These are phyloP conservation scores for Sisymbrium altissimum DNA, from an alignment of 345 rosid genomes.

Conservation along the genomic window DNA sequence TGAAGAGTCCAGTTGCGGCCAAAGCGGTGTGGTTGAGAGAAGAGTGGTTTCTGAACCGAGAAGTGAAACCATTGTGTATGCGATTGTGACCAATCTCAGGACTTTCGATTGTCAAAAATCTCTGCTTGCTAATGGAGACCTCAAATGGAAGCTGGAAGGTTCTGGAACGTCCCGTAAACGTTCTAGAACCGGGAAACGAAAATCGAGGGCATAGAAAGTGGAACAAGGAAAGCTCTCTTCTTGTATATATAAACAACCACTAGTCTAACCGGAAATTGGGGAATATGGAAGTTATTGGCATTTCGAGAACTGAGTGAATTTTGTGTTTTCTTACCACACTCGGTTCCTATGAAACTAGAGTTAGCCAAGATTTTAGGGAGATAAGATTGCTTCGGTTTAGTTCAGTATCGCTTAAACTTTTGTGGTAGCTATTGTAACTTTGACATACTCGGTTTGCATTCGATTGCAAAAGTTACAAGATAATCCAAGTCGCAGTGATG, in stretches of 20 bases:
- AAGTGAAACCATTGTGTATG: slow-evolving; percentile 53
- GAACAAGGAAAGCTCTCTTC: background rate
- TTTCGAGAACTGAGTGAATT: slow-evolving; percentile 56
- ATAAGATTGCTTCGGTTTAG: background rate
- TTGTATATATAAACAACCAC: background rate
- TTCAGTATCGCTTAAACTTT: background rate
- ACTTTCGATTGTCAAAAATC: slow-evolving; percentile 39
- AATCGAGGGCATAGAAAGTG: slow-evolving; percentile 34
- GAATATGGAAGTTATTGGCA: background rate
- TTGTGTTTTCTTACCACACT: slow-evolving; percentile 52
- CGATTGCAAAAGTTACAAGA: background rate
- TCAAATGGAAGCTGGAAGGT: slow-evolving; percentile 46
- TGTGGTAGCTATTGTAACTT: background rate
- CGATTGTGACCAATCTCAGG: slow-evolving; percentile 65
- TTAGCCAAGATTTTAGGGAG: background rate
- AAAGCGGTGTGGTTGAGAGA: slow-evolving; percentile 46
- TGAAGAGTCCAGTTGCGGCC: slow-evolving; percentile 50
- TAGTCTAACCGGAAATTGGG: slow-evolving; percentile 15
- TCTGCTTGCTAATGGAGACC: slow-evolving; percentile 43
- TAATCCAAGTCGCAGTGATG: background rate
- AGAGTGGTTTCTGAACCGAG: slow-evolving; percentile 40
- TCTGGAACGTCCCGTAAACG: slow-evolving; percentile 45
- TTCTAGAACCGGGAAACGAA: slow-evolving; percentile 52
- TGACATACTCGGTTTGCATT: background rate
- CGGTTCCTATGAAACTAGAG: slow-evolving; percentile 36